Evolutionary conservation across 257 asterid genomes (phyloP).

Genomic region (Solanum infundibuliforme): DNA sequence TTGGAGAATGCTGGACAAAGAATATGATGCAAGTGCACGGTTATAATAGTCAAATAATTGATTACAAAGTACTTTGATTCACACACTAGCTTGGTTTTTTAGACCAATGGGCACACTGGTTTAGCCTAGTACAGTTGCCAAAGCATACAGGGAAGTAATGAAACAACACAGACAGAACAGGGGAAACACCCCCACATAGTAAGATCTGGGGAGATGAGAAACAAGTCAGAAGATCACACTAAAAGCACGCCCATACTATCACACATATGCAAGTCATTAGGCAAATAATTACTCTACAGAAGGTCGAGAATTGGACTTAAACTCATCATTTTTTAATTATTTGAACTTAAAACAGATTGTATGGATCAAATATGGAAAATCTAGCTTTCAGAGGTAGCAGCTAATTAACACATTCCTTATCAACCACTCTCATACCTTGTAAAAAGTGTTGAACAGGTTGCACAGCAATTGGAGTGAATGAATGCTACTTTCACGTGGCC

Average conservation of each 20-base stretch:
- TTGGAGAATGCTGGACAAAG: not conserved
- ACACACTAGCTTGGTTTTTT: not conserved
- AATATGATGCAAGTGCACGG: not conserved
- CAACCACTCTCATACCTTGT: slow-evolving; percentile 56
- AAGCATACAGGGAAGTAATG: not conserved
- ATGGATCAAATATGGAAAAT: not conserved
- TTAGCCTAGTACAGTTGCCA: not conserved
- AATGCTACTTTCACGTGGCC: slow-evolving; percentile 82
- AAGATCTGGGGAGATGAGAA: not conserved
- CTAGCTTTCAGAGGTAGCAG: not conserved
- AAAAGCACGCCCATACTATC: not conserved
- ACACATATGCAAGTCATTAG: not conserved
- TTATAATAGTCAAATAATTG: not conserved
- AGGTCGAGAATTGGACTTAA: not conserved
- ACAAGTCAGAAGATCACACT: not conserved
- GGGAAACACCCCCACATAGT: not conserved
- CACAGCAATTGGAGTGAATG: slow-evolving; percentile 92
- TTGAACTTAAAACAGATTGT: not conserved
- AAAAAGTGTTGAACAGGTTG: slow-evolving; percentile 92
- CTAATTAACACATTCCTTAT: not conserved
- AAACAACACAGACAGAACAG: not conserved
- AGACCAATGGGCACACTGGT: not conserved
- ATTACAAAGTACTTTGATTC: not conserved
- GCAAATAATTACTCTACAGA: not conserved
- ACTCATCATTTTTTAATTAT: not conserved